phyloP scores from a whole-genome alignment of 2,329 filamentous ascomycete species.

The Trichophyton equinum region DNA sequence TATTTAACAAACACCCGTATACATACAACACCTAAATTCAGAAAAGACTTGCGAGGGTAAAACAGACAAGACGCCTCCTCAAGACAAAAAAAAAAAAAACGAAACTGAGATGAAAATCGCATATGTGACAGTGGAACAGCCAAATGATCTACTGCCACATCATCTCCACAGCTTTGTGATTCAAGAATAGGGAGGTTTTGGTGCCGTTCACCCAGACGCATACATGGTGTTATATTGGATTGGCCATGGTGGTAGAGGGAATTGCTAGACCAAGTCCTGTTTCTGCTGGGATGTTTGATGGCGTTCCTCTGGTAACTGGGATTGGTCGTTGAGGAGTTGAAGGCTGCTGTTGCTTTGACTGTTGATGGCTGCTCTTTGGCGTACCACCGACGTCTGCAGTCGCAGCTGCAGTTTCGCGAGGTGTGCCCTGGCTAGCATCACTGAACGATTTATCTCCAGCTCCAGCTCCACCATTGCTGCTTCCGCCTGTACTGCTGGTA shows the following conservation, averaged over 20 bases:
- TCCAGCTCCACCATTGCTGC: constrained; percentile 19
- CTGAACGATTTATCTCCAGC: constrained; percentile 21
- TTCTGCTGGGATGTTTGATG: not conserved
- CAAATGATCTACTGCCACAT: not conserved
- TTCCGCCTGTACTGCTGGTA: constrained; percentile 21
- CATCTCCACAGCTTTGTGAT: not conserved
- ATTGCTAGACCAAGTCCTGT: constrained; percentile 1
- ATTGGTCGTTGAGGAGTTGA: not conserved
- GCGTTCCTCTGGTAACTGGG: not conserved
- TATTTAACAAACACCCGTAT: not conserved
- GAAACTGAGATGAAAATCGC: not conserved
- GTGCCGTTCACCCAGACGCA: not conserved
- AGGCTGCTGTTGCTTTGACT: not conserved
- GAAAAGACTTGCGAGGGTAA: not conserved
- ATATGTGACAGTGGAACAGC: not conserved
- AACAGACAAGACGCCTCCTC: not conserved
- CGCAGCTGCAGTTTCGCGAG: constrained; percentile 7
- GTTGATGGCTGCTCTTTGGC: constrained; percentile 11
- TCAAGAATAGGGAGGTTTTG: not conserved
- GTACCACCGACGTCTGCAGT: constrained; percentile 7
- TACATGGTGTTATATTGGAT: not conserved
- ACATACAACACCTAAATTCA: not conserved
- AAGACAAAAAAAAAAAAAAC: not conserved
- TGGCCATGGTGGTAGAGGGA: constrained; percentile 7
- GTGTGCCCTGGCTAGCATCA: constrained; percentile 21